phyloP scores from a whole-genome alignment of 2,329 filamentous ascomycete genomes.

The Hawksworthiomyces lignivorus region DNA sequence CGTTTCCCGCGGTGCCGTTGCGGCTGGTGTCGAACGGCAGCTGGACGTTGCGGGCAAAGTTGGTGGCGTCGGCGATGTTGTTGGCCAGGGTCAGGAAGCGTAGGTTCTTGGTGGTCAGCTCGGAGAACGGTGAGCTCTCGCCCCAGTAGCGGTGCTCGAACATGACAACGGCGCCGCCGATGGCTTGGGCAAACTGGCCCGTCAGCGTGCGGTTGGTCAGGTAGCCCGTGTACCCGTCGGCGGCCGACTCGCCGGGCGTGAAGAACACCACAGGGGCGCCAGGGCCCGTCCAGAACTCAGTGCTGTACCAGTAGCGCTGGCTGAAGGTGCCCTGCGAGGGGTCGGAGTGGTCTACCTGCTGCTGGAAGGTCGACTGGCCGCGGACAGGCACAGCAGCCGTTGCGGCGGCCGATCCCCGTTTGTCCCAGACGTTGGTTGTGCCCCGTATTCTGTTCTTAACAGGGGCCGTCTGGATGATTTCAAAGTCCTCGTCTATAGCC shows the following conservation, averaged over 20 bases:
- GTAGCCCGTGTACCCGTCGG: constrained; percentile 33
- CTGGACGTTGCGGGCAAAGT: constrained; percentile 34
- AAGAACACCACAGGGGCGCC: constrained; percentile 32
- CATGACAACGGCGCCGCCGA: constrained; percentile 32
- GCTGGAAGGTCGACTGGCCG: constrained; percentile 24
- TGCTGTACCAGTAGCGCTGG: constrained; percentile 34
- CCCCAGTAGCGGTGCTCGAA: constrained; percentile 38
- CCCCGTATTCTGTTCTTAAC: constrained; percentile 1
- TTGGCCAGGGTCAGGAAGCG: constrained; percentile 33
- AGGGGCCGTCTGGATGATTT: too few relatives aligned
- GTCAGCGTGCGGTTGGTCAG: constrained; percentile 37
- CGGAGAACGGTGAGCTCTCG: constrained; percentile 28
- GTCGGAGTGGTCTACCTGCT: constrained; percentile 33
- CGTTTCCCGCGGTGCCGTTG: constrained; percentile 34
- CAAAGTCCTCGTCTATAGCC: background rate
- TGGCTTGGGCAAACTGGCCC: constrained; percentile 30
- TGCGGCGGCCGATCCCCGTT: background rate
- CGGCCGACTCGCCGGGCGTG: constrained; percentile 32
- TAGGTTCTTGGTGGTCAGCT: constrained; percentile 29
- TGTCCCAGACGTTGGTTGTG: constrained; percentile 7
- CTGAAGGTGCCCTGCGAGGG: constrained; percentile 32
- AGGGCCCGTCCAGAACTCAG: constrained; percentile 32
- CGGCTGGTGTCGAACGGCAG: constrained; percentile 39
- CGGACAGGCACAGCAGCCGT: background rate
- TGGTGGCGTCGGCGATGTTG: constrained; percentile 31